These are phyloP conservation scores for Aciculoconidium aculeatum DNA, from an alignment of 805 yeast species.

Conservation along the genomic window DNA sequence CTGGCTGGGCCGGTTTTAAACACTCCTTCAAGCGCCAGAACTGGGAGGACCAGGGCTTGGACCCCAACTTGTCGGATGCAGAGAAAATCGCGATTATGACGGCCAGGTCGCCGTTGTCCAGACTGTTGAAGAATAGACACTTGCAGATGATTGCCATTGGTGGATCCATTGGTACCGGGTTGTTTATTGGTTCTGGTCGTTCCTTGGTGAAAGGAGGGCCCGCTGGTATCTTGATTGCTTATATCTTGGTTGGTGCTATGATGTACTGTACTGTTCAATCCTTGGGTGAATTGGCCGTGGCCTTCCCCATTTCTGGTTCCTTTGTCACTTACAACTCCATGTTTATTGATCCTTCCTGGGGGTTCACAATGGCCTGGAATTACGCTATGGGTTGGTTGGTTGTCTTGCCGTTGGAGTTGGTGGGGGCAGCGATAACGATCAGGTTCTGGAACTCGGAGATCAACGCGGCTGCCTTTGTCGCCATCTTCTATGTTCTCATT, in stretches of 20 bases:
- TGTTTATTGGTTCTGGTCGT: constrained; percentile 60
- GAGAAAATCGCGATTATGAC: constrained; percentile 22
- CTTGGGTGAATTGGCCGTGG: constrained; percentile 53
- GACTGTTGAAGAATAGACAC: constrained; percentile 52
- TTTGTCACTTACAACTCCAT: constrained; percentile 57
- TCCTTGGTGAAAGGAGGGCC: constrained; percentile 60
- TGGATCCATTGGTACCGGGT: constrained; percentile 64
- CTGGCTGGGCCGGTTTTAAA: constrained; percentile 8
- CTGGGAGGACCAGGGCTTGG: constrained; percentile 14
- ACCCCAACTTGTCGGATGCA: constrained; percentile 14
- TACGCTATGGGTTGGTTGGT: constrained; percentile 21
- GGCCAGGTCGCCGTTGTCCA: constrained; percentile 53
- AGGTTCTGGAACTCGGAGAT: constrained; percentile 18
- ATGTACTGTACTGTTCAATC: constrained; percentile 58
- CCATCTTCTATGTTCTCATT: constrained; percentile 46
- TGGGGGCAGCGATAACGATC: constrained; percentile 20
- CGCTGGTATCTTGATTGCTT: constrained; percentile 54
- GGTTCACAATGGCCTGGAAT: constrained; percentile 54
- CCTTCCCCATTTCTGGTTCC: constrained; percentile 61
- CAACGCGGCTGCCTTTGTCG: constrained; percentile 52
- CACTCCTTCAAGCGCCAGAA: constrained; percentile 17
- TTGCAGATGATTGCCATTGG: constrained; percentile 65
- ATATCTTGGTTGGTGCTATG: constrained; percentile 49
- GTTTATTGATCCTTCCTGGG: constrained; percentile 56
- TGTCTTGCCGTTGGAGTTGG: constrained; percentile 20